Base-by-base conservation (phyloP, 805 yeast genomes). In the Hanseniaspora mollemarum region DNA sequence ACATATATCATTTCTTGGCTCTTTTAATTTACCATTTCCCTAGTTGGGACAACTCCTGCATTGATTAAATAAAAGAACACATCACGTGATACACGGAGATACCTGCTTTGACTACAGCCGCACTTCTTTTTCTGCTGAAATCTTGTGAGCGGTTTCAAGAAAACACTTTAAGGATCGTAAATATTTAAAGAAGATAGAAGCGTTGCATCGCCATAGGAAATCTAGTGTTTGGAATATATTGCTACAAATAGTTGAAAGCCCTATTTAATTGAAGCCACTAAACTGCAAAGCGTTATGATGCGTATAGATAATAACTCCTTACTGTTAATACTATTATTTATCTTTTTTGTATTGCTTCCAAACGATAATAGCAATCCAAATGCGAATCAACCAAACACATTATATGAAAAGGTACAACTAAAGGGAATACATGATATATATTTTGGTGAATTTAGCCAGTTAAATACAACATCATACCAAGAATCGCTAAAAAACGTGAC, bases 301-400 rank as follows among this genome's bases (percentile, higher is more conserved):
- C 41, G 51, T 31, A 18, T 48, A 22, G 51, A 48, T 25, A 48
- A 31, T 22, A 48, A 48, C 22, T 32, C 51, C 2, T 9, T 48
- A 4, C 38, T 48, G 28, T 37, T 48, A 12, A 1, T 48, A 13
- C 10, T 48, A n/a, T 48, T 48, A 13, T 48, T 48, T 9, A 40
- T 48, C 10, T 48, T 48, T 28, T 48, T 48, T 33, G 51, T 48
- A 12, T 28, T 48, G 1, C 22, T 48, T 2, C 51, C 51, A 8
- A 43, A 31, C 10, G 51, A 32, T 31, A 36, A 48, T 9, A 13
- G 16, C 31, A 32, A n/a, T n/a, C 28, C 10, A 33, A 40, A 4
- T 8, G 16, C 7, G n/a, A 48, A 29, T 4, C 32, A 29, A 31
- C 45, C 51, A 2, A 18, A 31, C n/a, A 32, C 31, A 13, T 21